Conservation (phyloP, 1,284 basidiomycete species). For the Exobasidium rhododendri region DNA sequence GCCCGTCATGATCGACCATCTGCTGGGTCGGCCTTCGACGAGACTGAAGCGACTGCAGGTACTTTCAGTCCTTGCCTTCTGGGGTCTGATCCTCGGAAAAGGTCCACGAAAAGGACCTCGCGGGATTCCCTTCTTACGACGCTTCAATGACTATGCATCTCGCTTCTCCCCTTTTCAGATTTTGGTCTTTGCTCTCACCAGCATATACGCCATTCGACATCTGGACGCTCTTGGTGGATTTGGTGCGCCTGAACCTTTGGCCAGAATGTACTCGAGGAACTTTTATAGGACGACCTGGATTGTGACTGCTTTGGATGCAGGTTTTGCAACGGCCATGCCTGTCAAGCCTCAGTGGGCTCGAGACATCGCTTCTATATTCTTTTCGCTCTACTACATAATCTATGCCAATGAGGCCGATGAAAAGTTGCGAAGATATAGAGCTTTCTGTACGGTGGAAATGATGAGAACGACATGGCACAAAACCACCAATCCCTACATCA, state of each 20-base stretch:
- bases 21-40: slow-evolving; percentile 47
- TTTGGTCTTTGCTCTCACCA: slow-evolving; percentile 76
- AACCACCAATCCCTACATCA: slow-evolving; percentile 84
- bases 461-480: slow-evolving; percentile 94
- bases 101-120: slow-evolving; percentile 35
- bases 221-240: slow-evolving; percentile 82
- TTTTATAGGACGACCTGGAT: slow-evolving; percentile 98
- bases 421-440: slow-evolving; percentile 82
- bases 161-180: slow-evolving; percentile 93
- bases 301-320: slow-evolving; percentile 80
- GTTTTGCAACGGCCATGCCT: slow-evolving; percentile 89
- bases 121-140: slow-evolving; percentile 21
- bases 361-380: slow-evolving; percentile 66
- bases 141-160: slow-evolving; percentile 58
- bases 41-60: slow-evolving; percentile 41
- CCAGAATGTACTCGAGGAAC: slow-evolving; percentile 73
- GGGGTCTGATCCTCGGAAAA: slow-evolving; percentile 29
- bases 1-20: slow-evolving; percentile 42
- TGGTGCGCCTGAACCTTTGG: slow-evolving; percentile 85
- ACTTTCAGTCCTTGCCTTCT: slow-evolving; percentile 39
- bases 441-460: slow-evolving; percentile 92
- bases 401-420: slow-evolving; percentile 84
- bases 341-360: slow-evolving; percentile 88
- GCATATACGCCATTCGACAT: slow-evolving; percentile 79
- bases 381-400: slow-evolving; percentile 86